phyloP scores from a whole-genome alignment of 176 grass and related monocot species.

The Aegilops umbellulata region DNA sequence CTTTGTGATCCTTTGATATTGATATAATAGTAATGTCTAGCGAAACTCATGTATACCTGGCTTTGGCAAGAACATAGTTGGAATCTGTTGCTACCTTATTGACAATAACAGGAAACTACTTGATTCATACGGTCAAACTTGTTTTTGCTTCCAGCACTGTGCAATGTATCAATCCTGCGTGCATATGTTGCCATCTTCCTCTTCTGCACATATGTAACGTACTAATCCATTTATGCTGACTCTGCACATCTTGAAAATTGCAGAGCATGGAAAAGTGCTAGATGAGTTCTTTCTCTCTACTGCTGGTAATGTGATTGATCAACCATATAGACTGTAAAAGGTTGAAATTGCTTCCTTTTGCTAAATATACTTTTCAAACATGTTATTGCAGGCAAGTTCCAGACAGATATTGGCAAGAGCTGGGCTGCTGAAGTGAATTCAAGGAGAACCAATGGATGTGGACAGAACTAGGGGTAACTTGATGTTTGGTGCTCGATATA shows the following conservation, averaged over 20 bases:
- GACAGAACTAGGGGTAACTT: constrained; percentile 24
- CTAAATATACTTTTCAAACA: constrained; percentile 9
- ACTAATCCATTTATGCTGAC: constrained; percentile 24
- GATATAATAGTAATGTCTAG: not conserved
- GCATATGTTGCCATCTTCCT: not conserved
- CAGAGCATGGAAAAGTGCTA: constrained; percentile 89
- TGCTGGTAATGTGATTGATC: constrained; percentile 61
- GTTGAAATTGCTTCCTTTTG: not conserved
- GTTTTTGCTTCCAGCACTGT: constrained; percentile 2
- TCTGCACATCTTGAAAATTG: constrained; percentile 17
- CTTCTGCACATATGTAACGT: not conserved
- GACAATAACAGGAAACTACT: not conserved
- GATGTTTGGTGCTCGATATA: not conserved
- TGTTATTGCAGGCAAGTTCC: constrained; percentile 78
- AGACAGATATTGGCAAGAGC: constrained; percentile 84
- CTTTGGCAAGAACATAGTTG: not conserved
- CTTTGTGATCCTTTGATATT: not conserved
- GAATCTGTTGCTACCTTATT: not conserved
- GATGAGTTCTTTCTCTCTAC: constrained; percentile 97
- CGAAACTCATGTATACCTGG: not conserved
- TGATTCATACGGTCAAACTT: not conserved
- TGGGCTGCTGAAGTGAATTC: constrained; percentile 89
- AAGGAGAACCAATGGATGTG: constrained; percentile 60
- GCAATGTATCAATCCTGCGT: not conserved
- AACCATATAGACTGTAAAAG: not conserved